Percentiles rank a stretch among this genome's conserved stretches.
Conservation (phyloP, 2,329 filamentous ascomycete species). For the Fusarium piperis region DNA sequence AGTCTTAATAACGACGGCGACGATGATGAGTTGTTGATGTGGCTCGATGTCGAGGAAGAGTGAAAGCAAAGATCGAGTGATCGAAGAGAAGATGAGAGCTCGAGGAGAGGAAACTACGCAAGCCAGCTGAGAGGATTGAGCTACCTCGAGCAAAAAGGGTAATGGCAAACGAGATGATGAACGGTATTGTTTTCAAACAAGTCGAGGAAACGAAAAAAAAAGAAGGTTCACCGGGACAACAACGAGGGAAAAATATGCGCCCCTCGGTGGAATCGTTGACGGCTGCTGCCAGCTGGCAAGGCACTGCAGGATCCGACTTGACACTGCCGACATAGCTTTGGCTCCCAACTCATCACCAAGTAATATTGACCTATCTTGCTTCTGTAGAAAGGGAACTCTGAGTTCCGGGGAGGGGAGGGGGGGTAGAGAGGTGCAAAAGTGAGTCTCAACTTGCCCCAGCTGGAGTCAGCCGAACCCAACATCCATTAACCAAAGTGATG, state of each 20-base stretch:
- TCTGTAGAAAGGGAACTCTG: not conserved
- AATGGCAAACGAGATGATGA: not conserved
- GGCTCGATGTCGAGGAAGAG: not conserved
- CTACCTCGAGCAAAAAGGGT: not conserved
- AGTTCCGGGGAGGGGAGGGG: not conserved
- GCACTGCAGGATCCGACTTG: not conserved
- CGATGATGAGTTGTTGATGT: not conserved
- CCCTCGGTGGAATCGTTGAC: not conserved
- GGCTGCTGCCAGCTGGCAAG: slow-evolving; percentile 13
- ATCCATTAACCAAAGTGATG: slow-evolving; percentile 39
- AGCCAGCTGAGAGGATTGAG: not conserved
- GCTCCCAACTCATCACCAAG: not conserved
- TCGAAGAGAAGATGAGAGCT: not conserved
- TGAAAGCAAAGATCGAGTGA: not conserved
- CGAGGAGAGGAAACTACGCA: not conserved
- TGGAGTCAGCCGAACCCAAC: slow-evolving; percentile 39
- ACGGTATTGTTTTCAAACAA: not conserved
- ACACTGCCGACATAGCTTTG: not conserved
- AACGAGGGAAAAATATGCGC: not conserved
- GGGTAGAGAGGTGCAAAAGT: not conserved
- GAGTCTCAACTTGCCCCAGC: slow-evolving; percentile 12
- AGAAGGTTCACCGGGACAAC: not conserved
- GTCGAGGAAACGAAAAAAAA: not conserved
- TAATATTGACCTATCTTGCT: not conserved
- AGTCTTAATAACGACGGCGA: not conserved